Evolutionary conservation across 2,329 filamentous ascomycete genomes (phyloP).

Genomic region (Ophiocordyceps robertsii): DNA sequence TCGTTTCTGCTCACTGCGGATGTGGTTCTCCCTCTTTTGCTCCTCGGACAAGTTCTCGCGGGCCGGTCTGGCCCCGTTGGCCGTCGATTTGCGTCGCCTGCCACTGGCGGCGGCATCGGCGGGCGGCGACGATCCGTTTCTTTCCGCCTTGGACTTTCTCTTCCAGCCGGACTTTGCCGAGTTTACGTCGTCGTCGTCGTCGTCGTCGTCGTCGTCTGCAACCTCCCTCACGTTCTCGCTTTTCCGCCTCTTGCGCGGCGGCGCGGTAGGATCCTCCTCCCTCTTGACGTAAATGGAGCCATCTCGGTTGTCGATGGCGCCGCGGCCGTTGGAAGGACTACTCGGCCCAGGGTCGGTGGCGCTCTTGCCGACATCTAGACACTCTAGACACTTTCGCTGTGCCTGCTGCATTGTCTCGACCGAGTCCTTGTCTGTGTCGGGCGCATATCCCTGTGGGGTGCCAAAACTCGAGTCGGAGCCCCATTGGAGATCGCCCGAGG

Average conservation of each 20-base stretch:
- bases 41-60: slow-evolving; percentile 67
- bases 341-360: slow-evolving; percentile 44
- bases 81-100: slow-evolving; percentile 37
- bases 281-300: slow-evolving; percentile 13
- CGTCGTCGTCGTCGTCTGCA: slow-evolving; percentile 27
- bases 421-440: slow-evolving; percentile 41
- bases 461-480: slow-evolving; percentile 56
- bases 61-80: slow-evolving; percentile 27
- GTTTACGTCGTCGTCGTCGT: slow-evolving; percentile 23
- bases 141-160: slow-evolving; percentile 33
- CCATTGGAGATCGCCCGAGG: slow-evolving; percentile 42
- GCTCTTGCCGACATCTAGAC: slow-evolving; percentile 43
- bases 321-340: slow-evolving; percentile 30
- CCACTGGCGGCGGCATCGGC: slow-evolving; percentile 21
- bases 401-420: slow-evolving; percentile 41
- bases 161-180: slow-evolving; percentile 23
- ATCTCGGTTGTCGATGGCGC: slow-evolving; percentile 5
- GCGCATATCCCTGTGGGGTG: slow-evolving; percentile 42
- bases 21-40: slow-evolving; percentile 77
- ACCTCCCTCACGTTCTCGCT: slow-evolving; percentile 32
- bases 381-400: slow-evolving; percentile 41
- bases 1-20: slow-evolving; percentile 76
- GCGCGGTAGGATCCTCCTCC: slow-evolving; percentile 24
- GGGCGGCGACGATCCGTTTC: slow-evolving; percentile 16
- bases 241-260: slow-evolving; percentile 40